Conservation (phyloP, 805 yeast species). For the Zygotorulaspora florentina region DNA sequence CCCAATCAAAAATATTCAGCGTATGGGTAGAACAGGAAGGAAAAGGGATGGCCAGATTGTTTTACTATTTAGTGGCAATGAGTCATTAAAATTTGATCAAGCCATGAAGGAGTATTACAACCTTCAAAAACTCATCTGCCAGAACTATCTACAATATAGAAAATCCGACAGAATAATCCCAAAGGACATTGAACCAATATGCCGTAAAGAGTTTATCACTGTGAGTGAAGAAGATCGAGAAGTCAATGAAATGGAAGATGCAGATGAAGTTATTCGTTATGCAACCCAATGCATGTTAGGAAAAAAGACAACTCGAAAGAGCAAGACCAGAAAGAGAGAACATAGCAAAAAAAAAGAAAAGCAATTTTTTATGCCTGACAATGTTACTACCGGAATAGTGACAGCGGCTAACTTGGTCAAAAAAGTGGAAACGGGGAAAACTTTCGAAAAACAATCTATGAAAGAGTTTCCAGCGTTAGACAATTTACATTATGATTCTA, state of each 20-base stretch:
- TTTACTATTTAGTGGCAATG: conserved; percentile 70
- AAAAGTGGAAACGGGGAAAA: conserved; percentile 17
- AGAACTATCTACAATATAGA: conserved; percentile 41
- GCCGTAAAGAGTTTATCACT: conserved; percentile 53
- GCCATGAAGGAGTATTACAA: conserved; percentile 80
- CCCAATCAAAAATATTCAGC: conserved; percentile 87
- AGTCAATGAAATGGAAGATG: conserved; percentile 49
- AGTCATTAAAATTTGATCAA: conserved; percentile 70
- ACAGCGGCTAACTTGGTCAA: conserved; percentile 47
- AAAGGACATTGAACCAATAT: conserved; percentile 45
- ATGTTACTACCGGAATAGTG: conserved; percentile 61
- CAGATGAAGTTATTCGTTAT: conserved; percentile 61
- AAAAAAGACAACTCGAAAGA: conserved; percentile 24
- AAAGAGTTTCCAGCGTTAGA: conserved; percentile 13
- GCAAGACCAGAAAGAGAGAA: conserved; percentile 15
- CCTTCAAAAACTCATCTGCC: conserved; percentile 66
- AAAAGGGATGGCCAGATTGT: conserved; percentile 83
- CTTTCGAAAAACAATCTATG: background rate
- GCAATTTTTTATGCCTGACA: conserved; percentile 68
- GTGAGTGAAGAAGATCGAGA: conserved; percentile 69
- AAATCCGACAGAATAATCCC: conserved; percentile 71
- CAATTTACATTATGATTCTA: conserved; percentile 15
- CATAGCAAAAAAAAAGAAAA: conserved; percentile 18
- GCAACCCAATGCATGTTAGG: conserved; percentile 64
- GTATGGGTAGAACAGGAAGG: conserved; percentile 99